Evolutionary conservation across 2,329 filamentous ascomycete species (phyloP).

Genomic region (Cercospora sojina): DNA sequence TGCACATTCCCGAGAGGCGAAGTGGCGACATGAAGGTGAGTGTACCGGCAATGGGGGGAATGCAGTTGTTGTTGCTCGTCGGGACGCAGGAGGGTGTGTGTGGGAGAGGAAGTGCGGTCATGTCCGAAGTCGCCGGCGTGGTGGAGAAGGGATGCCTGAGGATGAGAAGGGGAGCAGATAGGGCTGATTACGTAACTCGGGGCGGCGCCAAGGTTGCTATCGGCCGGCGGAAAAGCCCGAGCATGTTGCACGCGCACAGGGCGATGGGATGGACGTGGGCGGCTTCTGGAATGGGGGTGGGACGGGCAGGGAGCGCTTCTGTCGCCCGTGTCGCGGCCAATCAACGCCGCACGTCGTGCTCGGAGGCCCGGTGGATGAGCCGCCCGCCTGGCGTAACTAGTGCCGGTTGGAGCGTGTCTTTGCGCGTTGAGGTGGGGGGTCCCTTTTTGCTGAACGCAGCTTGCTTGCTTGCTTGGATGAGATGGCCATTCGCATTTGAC

Average conservation of each 20-base stretch:
- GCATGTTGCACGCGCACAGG: not conserved
- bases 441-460: slow-evolving; percentile 3
- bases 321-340: slow-evolving; percentile 7
- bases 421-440: not conserved
- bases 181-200: slow-evolving; percentile 4
- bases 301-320: not conserved
- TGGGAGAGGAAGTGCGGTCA: not conserved
- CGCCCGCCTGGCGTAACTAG: not conserved
- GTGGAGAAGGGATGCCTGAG: not conserved
- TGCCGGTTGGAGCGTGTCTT: not conserved
- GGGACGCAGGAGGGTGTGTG: not conserved
- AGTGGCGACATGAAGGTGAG: no score
- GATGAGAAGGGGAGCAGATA: not conserved
- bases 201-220: not conserved
- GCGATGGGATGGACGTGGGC: not conserved
- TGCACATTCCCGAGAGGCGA: not conserved
- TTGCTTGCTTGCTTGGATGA: not conserved
- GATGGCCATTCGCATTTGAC: not conserved
- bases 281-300: not conserved
- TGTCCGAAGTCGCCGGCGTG: not conserved
- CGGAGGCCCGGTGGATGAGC: not conserved
- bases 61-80: not conserved
- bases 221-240: not conserved
- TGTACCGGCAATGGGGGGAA: no score
- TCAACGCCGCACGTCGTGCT: slow-evolving; percentile 4